Conservation (phyloP, 1,284 basidiomycete species). For the Austroboletus novae-zelandiae region DNA sequence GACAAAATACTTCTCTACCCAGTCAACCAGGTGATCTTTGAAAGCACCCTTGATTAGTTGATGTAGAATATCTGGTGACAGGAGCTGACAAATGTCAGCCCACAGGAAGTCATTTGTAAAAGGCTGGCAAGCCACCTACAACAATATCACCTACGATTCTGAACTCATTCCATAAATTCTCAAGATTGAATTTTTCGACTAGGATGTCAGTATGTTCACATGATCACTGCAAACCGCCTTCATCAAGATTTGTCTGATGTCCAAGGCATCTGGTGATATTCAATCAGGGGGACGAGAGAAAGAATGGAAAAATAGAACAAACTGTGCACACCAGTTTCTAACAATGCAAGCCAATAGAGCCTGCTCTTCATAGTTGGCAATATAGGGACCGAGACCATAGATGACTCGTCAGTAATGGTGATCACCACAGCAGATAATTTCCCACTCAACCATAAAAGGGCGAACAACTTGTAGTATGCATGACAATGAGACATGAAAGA, state of each 20-base stretch:
- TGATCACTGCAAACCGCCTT: neutral
- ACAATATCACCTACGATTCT: conserved; percentile 7
- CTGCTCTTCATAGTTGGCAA: conserved; percentile 19
- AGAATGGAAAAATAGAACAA: neutral
- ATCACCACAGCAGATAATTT: neutral
- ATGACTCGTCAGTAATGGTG: neutral
- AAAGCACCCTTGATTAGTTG: neutral
- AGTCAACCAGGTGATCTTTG: neutral
- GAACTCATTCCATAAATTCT: conserved; percentile 4
- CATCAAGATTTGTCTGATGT: conserved; percentile 3
- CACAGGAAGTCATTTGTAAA: neutral
- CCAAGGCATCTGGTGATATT: conserved; percentile 1
- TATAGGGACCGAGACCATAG: conserved; percentile 3
- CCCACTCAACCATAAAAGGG: neutral
- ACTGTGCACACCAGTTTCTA: conserved; percentile 12
- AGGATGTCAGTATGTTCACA: conserved; percentile 4
- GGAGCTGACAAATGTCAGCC: neutral
- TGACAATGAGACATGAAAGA: conserved; percentile 1
- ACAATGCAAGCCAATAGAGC: conserved; percentile 14
- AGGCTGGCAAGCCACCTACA: neutral
- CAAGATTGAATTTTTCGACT: neutral
- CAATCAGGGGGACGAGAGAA: no score
- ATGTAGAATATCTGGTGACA: neutral
- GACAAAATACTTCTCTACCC: neutral
- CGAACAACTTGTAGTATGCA: no score